Percentiles rank a stretch among this genome's conserved stretches.
These are phyloP conservation scores for Torulaspora quercuum DNA, from an alignment of 805 yeast species.

Conservation along the genomic window DNA sequence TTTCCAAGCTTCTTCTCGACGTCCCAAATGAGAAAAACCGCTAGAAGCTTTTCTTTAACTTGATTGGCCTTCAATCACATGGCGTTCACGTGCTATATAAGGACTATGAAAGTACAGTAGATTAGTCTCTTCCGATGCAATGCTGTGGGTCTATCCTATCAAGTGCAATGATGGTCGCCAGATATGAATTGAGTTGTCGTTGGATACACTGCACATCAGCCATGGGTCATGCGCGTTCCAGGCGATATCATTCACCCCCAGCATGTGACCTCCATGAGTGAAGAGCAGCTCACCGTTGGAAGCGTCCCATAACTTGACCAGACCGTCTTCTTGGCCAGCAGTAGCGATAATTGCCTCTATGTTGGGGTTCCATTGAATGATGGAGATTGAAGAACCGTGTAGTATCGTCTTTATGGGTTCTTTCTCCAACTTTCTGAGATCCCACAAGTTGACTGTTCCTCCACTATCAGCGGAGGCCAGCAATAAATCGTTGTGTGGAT, in stretches of 20 bases:
- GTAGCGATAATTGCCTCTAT: conserved; percentile 54
- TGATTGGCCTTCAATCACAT: conserved; percentile 26
- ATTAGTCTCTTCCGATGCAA: no score
- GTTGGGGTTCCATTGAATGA: conserved; percentile 70
- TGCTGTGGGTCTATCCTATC: conserved; percentile 28
- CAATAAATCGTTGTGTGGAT: conserved; percentile 51
- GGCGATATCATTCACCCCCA: conserved; percentile 77
- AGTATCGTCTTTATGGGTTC: conserved; percentile 31
- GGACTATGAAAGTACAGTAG: no score
- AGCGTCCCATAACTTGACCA: conserved; percentile 62
- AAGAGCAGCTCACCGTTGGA: conserved; percentile 44
- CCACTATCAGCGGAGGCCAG: conserved; percentile 64
- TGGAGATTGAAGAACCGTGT: conserved; percentile 55
- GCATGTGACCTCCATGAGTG: conserved; percentile 80
- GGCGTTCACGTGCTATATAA: no score
- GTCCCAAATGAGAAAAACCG: conserved; percentile 3
- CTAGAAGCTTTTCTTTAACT: conserved; percentile 10
- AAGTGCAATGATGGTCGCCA: conserved; percentile 62
- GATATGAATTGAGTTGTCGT: conserved; percentile 82
- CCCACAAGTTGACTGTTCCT: conserved; percentile 62
- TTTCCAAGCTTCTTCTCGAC: background rate
- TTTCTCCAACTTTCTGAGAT: conserved; percentile 47
- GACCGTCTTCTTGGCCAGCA: conserved; percentile 60
- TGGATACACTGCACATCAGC: conserved; percentile 72
- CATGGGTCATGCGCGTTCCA: conserved; percentile 76